Evolutionary conservation across 257 asterid species (phyloP), one percentile per base, ranked within the genome.

Genomic region (Ballota nigra): DNA sequence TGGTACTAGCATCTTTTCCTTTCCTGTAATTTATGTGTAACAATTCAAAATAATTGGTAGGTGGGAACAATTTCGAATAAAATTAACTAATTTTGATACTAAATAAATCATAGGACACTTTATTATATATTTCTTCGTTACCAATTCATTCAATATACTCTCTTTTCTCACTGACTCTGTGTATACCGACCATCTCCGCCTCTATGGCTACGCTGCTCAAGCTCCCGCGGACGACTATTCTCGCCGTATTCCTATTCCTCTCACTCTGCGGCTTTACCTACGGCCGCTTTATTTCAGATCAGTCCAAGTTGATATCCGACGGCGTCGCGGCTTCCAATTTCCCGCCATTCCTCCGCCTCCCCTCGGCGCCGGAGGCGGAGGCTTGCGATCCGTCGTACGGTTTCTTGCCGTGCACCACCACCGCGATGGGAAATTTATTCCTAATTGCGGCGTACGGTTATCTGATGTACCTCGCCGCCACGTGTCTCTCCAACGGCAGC

Each of bases 371-470:
- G 28, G 28, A 4, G 69, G 93, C 69, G 80, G 88, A 83, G 81
- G 33, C 78, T 15, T 92, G 97, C 41, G 97, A 89, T 80, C 90
- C 88, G 90, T 86, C 88, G 16, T 94, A 89, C 57, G 99, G 99
- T 0, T 89, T 94, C 81, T 13, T 94, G 89, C 98, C 98, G 3
- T 94, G 98, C 77, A 89, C 97, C 36, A 62, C 83, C 65, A 81
- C 97, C 3, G 81, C 80, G 2, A 62, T 86, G 9, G 99, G 98
- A 9, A 91, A 89, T 68, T 38, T 82, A 4, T 91, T 94, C 78
- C 53, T 94, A 28, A 94, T 94, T 43, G 0, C 88, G 41, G 85
- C 83, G 11, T 94, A 94, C 75, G 99, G 97, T 45, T 94, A 79
- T 66, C 87, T 94, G 22, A 91, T 94, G 97, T 94, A 63, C 79